A percentile compares a stretch with the other conserved stretches of the same genome.
Evolutionary conservation across 2,329 filamentous ascomycete species (phyloP).

Genomic region (Cytospora mali): DNA sequence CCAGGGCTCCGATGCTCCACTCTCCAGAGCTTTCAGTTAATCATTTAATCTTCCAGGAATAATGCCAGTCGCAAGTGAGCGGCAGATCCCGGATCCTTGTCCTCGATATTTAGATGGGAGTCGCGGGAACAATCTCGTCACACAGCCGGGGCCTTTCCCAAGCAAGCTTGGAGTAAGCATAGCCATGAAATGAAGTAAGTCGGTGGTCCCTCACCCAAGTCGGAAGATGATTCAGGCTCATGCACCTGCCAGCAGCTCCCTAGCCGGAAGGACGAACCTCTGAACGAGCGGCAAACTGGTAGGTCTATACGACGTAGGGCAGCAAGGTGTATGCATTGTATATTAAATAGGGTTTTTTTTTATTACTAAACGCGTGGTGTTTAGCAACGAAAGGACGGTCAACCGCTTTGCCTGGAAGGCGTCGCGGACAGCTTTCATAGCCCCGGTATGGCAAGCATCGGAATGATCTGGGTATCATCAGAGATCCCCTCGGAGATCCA

Average conservation of each 20-base stretch:
- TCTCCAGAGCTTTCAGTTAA: not conserved
- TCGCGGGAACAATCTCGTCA: not conserved
- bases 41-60: not conserved
- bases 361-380: not conserved
- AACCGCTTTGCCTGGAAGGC: not conserved
- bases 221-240: not conserved
- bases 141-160: not conserved
- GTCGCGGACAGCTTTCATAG: not conserved
- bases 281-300: not conserved
- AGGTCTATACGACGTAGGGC: constrained; percentile 4
- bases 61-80: not conserved
- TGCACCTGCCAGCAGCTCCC: constrained; percentile 11
- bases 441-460: not conserved
- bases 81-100: not conserved
- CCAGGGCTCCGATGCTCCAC: not conserved
- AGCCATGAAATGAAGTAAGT: constrained; percentile 45
- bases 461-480: constrained; percentile 3
- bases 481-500: not conserved
- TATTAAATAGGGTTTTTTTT: not conserved
- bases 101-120: not conserved
- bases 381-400: constrained; percentile 5
- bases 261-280: not conserved
- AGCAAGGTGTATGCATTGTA: not conserved
- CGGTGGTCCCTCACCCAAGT: constrained; percentile 40
- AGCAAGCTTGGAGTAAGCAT: constrained; percentile 43